A percentile compares a stretch with the other conserved stretches of the same genome.
Evolutionary conservation across 2,329 filamentous ascomycete species (phyloP).

Genomic region (Fusarium hainanense): DNA sequence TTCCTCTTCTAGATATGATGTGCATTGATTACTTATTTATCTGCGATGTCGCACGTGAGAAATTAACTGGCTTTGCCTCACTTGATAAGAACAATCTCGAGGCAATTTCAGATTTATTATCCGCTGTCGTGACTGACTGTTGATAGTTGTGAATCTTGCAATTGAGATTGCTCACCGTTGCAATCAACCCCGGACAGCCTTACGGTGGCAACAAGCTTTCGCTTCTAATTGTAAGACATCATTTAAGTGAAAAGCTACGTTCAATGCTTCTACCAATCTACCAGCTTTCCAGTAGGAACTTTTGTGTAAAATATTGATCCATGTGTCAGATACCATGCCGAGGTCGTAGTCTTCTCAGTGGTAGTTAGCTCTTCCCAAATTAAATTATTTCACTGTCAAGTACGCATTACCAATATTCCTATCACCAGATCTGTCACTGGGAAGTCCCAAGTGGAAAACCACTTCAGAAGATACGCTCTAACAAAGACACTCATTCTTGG

Average conservation of each 20-base stretch:
- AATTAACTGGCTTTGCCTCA: background rate
- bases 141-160: no score
- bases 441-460: no score
- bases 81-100: accelerated
- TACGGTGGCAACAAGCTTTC: background rate
- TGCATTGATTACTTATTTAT: background rate
- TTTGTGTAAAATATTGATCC: background rate
- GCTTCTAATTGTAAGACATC: background rate
- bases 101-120: no score
- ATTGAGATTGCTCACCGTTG: no score
- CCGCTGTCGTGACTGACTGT: accelerated
- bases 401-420: no score
- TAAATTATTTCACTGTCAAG: no score
- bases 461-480: no score
- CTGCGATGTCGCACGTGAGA: background rate
- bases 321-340: background rate
- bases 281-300: background rate
- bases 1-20: background rate
- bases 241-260: background rate
- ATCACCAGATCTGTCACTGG: no score
- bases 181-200: background rate
- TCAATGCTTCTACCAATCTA: background rate
- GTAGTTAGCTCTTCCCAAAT: no score
- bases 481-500: no score
- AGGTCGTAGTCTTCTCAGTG: background rate